Evolutionary conservation across 441 rosid genomes (phyloP), one percentile per base, ranked within the genome.

Genomic region (Kokia cookei): DNA sequence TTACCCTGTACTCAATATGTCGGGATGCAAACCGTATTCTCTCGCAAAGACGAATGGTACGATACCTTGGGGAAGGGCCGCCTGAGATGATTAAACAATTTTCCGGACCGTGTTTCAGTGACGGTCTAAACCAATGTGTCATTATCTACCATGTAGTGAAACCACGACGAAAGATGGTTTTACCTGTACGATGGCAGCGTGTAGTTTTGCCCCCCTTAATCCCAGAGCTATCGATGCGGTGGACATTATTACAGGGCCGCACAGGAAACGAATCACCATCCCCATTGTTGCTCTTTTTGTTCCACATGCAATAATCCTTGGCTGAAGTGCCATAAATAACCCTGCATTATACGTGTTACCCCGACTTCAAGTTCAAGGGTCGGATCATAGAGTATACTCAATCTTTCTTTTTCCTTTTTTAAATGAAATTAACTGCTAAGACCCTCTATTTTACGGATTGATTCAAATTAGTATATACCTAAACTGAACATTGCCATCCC

Each of bases 401-500:
- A 32, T 0, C 22, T 19, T 19, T 19, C 0, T 19, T 19, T 19
- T 19, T 19, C 22, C 0, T 19, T 32, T 32, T 32, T 29, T 32
- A 4, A 4, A 32, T 32, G 35, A 32, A 32, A 32, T 32, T 32
- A 32, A 32, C 35, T 32, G 35, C 35, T 32, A 32, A 32, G 35
- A 32, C 35, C 35, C 35, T 32, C 35, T 32, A 32, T 32, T 32
- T 4, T 32, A 32, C 5, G 6, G 35, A 32, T 32, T 32, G 35
- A 32, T 32, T 5, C 35, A 32, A 32, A 32, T 4, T 32, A 32
- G 55, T 50, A 15, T 17, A 0, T 54, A 90, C 96, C 96, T 81
- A 92, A 76, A 80, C 97, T 92, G 84, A 92, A 92, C 94, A 90
- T 90, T 40, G 94, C 94, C 94, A 90, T 88, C 27, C 97, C 97